Evolutionary conservation across 2,329 filamentous ascomycete genomes (phyloP).

Genomic region (Hypoxylon sp.): DNA sequence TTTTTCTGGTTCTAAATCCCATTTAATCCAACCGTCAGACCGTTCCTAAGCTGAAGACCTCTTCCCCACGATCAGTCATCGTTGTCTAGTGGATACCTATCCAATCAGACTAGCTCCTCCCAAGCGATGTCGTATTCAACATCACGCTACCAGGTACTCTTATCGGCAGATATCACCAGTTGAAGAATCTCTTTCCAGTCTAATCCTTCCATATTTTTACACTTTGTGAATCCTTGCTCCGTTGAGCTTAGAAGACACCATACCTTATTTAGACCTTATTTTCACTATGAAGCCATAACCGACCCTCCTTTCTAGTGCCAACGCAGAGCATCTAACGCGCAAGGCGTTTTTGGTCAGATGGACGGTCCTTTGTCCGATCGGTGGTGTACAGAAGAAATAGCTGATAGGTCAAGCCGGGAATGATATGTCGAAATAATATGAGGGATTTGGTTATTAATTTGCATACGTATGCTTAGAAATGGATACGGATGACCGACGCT

Average conservation of each 20-base stretch:
- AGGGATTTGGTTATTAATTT: conserved; percentile 4
- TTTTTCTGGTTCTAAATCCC: not conserved
- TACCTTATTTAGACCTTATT: conserved; percentile 4
- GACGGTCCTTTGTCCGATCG: not conserved
- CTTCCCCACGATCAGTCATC: conserved; percentile 2
- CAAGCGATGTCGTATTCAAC: conserved; percentile 10
- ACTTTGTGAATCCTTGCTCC: conserved; percentile 3
- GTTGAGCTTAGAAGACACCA: conserved; percentile 9
- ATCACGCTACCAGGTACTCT: conserved; percentile 4
- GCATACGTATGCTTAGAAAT: conserved; percentile 1
- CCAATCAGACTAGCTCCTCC: conserved; percentile 5
- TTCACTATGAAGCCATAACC: conserved; percentile 14
- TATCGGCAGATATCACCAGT: conserved; percentile 7
- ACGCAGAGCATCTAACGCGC: not conserved
- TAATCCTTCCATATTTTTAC: conserved; percentile 2
- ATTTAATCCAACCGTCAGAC: conserved; percentile 10
- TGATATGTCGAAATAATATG: not conserved
- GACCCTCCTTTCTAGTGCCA: conserved; percentile 1
- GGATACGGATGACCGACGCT: not conserved
- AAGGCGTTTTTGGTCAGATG: conserved; percentile 11
- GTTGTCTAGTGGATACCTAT: conserved; percentile 3
- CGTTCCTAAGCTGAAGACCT: conserved; percentile 4
- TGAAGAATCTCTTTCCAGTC: not conserved
- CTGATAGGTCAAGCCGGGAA: not conserved
- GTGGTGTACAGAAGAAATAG: not conserved